Conservation (phyloP, 805 yeast species). For the Metschnikowia corniflorae region DNA sequence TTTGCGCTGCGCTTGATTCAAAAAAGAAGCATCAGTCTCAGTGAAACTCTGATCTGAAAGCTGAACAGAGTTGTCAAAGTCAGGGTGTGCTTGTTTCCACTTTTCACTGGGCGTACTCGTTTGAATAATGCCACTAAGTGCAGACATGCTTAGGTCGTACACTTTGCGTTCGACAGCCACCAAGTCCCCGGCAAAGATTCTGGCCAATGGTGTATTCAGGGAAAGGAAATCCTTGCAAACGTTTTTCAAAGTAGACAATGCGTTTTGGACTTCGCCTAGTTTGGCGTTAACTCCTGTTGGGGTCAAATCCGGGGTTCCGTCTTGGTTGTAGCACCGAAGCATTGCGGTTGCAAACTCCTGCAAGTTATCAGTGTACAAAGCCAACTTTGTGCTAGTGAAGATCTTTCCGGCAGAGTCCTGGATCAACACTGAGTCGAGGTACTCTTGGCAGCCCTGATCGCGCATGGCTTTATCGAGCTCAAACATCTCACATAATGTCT, state of each 20-base stretch:
- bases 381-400: neutral
- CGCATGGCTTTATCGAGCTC: conserved; percentile 1
- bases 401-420: neutral
- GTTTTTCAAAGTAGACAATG: neutral
- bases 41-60: no score
- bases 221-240: neutral
- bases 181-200: conserved; percentile 1
- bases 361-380: neutral
- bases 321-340: neutral
- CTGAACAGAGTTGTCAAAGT: no score
- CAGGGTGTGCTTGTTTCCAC: no score
- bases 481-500: conserved; percentile 1
- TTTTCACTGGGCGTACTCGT: conserved; percentile 1
- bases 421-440: neutral
- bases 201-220: neutral
- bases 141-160: neutral
- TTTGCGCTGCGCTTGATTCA: neutral
- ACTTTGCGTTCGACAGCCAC: neutral
- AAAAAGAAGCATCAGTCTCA: no score
- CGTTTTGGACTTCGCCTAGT: neutral
- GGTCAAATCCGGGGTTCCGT: neutral
- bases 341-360: neutral
- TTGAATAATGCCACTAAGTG: neutral
- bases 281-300: neutral
- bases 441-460: neutral